phyloP scores from a whole-genome alignment of 495 filamentous ascomycete species.

The Trichoderma reesei region DNA sequence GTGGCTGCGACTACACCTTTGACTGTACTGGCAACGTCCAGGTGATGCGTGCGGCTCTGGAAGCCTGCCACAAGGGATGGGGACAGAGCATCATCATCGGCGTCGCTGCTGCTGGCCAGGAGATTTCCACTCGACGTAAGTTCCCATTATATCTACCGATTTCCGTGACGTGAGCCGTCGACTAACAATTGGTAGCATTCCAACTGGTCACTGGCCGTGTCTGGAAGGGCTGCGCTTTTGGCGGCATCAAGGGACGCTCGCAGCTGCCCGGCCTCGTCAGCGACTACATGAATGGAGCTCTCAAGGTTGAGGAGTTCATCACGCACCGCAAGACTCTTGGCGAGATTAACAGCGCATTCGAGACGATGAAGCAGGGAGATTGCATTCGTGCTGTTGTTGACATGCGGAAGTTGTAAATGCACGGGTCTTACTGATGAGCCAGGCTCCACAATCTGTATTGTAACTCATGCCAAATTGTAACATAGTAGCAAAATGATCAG shows the following conservation, averaged over 20 bases:
- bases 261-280: conserved; percentile 82
- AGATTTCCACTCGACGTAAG: conserved; percentile 92
- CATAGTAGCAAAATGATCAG: background rate
- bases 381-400: conserved; percentile 80
- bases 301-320: conserved; percentile 99
- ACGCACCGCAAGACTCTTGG: conserved; percentile 78
- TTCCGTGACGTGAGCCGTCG: too few relatives aligned
- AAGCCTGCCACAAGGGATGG: conserved; percentile 99
- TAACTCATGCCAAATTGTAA: background rate
- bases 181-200: conserved; percentile 56
- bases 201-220: conserved; percentile 95
- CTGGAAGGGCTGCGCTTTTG: conserved; percentile 97
- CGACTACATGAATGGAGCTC: conserved; percentile 78
- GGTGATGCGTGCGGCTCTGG: conserved; percentile 91
- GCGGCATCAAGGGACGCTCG: conserved; percentile 92
- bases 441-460: background rate
- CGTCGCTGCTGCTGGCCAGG: conserved; percentile 93
- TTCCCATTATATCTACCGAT: conserved; percentile 22
- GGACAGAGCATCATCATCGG: conserved; percentile 97
- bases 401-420: conserved; percentile 34
- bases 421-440: background rate
- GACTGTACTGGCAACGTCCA: conserved; percentile 96
- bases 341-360: conserved; percentile 82
- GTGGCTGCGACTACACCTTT: conserved; percentile 97
- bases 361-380: conserved; percentile 89